phyloP scores from a whole-genome alignment of 2,329 filamentous ascomycete species.

The Exophiala phaeomuriformis region DNA sequence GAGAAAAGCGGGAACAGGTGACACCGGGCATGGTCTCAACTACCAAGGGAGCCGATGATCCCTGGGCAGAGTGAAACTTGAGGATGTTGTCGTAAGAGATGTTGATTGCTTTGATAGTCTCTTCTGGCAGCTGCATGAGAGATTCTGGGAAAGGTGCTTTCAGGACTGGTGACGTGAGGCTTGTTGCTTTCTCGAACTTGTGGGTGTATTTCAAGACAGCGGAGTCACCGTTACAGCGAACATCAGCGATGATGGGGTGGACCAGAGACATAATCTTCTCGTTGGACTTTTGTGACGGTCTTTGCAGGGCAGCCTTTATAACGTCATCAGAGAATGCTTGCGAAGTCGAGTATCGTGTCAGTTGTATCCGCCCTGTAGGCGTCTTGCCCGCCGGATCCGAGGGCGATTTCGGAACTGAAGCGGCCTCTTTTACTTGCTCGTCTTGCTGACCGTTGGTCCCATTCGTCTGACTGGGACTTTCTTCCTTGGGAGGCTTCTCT shows the following conservation, averaged over 20 bases:
- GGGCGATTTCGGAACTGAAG: slow-evolving; percentile 47
- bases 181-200: slow-evolving; percentile 95
- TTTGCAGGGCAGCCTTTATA: slow-evolving; percentile 68
- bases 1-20: slow-evolving; percentile 82
- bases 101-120: slow-evolving; percentile 90
- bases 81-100: slow-evolving; percentile 88
- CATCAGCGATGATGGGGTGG: slow-evolving; percentile 81
- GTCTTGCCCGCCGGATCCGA: slow-evolving; percentile 44
- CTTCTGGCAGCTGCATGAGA: slow-evolving; percentile 75
- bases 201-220: slow-evolving; percentile 89
- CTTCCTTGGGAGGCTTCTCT: slow-evolving; percentile 44
- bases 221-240: slow-evolving; percentile 75
- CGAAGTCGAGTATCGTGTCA: slow-evolving; percentile 68
- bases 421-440: slow-evolving; percentile 38
- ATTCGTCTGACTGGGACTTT: slow-evolving; percentile 29
- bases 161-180: slow-evolving; percentile 79
- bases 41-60: slow-evolving; percentile 68
- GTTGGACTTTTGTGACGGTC: slow-evolving; percentile 90
- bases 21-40: slow-evolving; percentile 99
- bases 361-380: slow-evolving; percentile 59
- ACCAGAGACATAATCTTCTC: slow-evolving; percentile 89
- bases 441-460: slow-evolving; percentile 17
- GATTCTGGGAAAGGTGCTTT: slow-evolving; percentile 78
- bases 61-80: slow-evolving; percentile 88
- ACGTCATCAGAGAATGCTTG: slow-evolving; percentile 42